A percentile compares a stretch with the other conserved stretches of the same genome.
Evolutionary conservation across 495 filamentous ascomycete species (phyloP).

Genomic region (Terfezia boudieri): DNA sequence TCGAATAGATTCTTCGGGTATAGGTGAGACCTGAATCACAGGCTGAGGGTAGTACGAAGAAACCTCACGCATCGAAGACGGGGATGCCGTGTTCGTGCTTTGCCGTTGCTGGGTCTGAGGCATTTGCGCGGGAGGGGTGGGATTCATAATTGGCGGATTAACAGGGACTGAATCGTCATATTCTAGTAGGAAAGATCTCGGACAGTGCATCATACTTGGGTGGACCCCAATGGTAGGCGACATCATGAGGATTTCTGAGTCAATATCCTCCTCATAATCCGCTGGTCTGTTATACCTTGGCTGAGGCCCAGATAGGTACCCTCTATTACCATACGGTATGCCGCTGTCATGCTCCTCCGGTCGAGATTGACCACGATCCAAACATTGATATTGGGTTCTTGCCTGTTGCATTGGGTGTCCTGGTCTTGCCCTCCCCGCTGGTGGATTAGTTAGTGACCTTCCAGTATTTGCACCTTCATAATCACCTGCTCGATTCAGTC

Average conservation of each 20-base stretch:
- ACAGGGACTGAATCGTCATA: not conserved
- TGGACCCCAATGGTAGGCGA: not conserved
- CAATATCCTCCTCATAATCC: slow-evolving; percentile 8
- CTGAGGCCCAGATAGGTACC: not conserved
- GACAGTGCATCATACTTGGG: not conserved
- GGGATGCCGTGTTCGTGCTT: slow-evolving; percentile 23
- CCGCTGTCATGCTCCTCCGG: too few species aligned
- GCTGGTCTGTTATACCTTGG: not conserved
- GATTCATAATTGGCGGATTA: too few species aligned
- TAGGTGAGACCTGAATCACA: slow-evolving; percentile 62
- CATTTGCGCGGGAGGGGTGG: too few species aligned
- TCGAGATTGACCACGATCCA: not conserved
- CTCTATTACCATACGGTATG: not conserved
- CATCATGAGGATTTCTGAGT: not conserved
- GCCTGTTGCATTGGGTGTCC: not conserved
- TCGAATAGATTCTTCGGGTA: slow-evolving; percentile 54
- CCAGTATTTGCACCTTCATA: not conserved
- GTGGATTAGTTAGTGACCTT: too few species aligned
- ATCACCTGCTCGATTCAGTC: not conserved
- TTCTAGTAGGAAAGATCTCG: not conserved
- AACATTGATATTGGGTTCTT: not conserved
- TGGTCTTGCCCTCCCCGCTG: not conserved
- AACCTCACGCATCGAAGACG: slow-evolving; percentile 43
- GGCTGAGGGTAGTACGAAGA: slow-evolving; percentile 47
- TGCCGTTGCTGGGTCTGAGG: too few species aligned